Conservation (phyloP, 768 basidiomycete species). For the Russula sp. region DNA sequence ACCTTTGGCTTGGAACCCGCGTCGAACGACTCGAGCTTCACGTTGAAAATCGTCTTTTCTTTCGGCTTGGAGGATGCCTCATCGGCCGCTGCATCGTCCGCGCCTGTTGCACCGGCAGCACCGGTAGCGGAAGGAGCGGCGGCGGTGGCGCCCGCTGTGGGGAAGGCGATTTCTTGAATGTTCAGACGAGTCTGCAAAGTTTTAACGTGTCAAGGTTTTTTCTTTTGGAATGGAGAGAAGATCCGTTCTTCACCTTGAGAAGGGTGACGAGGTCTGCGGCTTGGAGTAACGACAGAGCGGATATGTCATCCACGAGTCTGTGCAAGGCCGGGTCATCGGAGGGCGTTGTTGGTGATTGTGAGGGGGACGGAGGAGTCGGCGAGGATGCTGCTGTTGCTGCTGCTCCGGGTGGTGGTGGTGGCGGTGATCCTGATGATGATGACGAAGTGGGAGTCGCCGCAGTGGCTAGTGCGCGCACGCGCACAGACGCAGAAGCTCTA, state of each 20-base stretch:
- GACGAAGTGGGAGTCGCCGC: constrained; percentile 45
- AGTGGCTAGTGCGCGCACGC: constrained; percentile 13
- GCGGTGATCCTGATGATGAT: constrained; percentile 28
- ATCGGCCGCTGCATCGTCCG: constrained; percentile 35
- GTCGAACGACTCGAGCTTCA: constrained; percentile 92
- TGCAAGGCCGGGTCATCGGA: constrained; percentile 56
- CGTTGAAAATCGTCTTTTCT: constrained; percentile 97
- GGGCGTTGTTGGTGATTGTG: constrained; percentile 24
- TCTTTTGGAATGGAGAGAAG: no score
- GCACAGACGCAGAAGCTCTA: neutral
- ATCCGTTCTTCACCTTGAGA: constrained; percentile 88
- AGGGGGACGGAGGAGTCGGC: constrained; percentile 31
- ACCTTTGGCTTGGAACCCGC: constrained; percentile 90
- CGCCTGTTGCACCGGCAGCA: constrained; percentile 44
- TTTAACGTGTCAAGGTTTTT: neutral
- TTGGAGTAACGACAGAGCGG: constrained; percentile 79
- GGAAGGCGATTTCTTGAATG: constrained; percentile 96
- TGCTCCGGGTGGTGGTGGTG: constrained; percentile 20
- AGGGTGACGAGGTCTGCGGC: constrained; percentile 90
- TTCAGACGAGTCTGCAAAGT: constrained; percentile 79
- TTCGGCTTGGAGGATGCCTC: constrained; percentile 74
- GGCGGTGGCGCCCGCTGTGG: constrained; percentile 59
- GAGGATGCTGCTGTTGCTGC: constrained; percentile 34
- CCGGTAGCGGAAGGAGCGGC: constrained; percentile 40
- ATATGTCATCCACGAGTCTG: constrained; percentile 90